Evolutionary conservation across 2,329 filamentous ascomycete species (phyloP).

Genomic region (Teratosphaeria pseudoeucalypti): DNA sequence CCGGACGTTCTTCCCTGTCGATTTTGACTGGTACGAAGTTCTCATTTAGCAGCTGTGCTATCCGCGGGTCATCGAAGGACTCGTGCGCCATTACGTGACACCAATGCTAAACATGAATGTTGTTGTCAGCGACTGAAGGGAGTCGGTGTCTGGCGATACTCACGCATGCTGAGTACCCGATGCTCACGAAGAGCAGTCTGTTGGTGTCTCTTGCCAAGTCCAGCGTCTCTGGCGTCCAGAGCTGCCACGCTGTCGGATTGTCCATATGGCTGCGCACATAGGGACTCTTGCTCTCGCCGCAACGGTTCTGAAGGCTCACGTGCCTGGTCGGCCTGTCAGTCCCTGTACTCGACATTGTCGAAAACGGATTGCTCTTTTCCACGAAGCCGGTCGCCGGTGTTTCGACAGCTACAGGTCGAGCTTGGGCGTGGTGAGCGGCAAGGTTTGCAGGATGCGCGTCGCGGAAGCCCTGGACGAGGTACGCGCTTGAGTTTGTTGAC

Average conservation of each 20-base stretch:
- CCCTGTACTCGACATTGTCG: constrained; percentile 9
- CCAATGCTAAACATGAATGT: constrained; percentile 50
- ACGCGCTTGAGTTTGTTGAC: constrained; percentile 1
- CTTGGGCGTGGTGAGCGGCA: background rate
- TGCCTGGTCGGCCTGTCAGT: constrained; percentile 3
- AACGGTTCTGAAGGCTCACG: constrained; percentile 38
- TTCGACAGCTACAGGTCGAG: background rate
- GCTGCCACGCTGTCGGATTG: constrained; percentile 86
- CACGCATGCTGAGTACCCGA: constrained; percentile 79
- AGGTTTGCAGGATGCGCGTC: background rate
- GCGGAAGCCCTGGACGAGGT: constrained; percentile 1
- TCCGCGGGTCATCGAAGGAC: constrained; percentile 73
- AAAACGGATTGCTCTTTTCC: background rate
- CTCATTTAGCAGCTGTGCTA: constrained; percentile 73
- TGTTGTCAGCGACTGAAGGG: background rate
- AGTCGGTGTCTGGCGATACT: background rate
- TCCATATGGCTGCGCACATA: constrained; percentile 64
- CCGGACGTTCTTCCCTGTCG: constrained; percentile 86
- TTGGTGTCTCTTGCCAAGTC: constrained; percentile 70
- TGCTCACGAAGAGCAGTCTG: constrained; percentile 82
- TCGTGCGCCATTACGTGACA: constrained; percentile 85
- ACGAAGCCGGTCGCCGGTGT: background rate
- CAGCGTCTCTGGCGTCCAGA: constrained; percentile 68
- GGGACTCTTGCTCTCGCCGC: constrained; percentile 52
- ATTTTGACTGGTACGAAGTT: constrained; percentile 86